Conservation (phyloP, 768 basidiomycete genomes). For the Saitozyma sp. region DNA sequence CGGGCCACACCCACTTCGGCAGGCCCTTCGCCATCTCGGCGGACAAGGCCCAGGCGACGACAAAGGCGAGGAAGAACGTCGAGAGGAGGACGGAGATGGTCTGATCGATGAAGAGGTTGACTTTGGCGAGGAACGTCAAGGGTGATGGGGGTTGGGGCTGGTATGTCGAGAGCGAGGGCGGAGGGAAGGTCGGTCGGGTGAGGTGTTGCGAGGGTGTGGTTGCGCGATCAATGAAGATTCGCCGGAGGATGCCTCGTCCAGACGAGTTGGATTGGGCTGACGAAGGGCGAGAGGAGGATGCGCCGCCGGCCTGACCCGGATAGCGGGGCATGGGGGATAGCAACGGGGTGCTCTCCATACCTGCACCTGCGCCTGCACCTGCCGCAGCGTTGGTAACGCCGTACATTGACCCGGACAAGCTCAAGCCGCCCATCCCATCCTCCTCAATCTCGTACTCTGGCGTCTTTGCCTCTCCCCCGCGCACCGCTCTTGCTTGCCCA, state of each 20-base stretch:
- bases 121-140: conserved; percentile 30
- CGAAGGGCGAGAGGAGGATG: conserved; percentile 34
- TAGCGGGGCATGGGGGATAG: conserved; percentile 14
- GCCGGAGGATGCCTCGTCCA: conserved; percentile 32
- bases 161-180: conserved; percentile 50
- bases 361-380: conserved; percentile 5
- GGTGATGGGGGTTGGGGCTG: conserved; percentile 45
- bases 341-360: conserved; percentile 11
- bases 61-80: conserved; percentile 54
- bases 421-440: background rate
- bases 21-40: conserved; percentile 34
- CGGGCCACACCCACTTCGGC: conserved; percentile 34
- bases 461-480: conserved; percentile 38
- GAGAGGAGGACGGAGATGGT: conserved; percentile 53
- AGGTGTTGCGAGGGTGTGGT: conserved; percentile 48
- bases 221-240: conserved; percentile 49
- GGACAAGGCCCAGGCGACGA: conserved; percentile 56
- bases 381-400: background rate
- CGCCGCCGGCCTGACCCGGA: background rate
- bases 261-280: conserved; percentile 35
- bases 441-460: conserved; percentile 42
- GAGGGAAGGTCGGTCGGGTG: conserved; percentile 50
- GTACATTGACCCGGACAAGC: background rate
- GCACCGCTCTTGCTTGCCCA: conserved; percentile 46
- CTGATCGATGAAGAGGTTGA: conserved; percentile 53